phyloP scores from a whole-genome alignment of 371 early-diverging fungal species.

The Mortierella sp. region DNA sequence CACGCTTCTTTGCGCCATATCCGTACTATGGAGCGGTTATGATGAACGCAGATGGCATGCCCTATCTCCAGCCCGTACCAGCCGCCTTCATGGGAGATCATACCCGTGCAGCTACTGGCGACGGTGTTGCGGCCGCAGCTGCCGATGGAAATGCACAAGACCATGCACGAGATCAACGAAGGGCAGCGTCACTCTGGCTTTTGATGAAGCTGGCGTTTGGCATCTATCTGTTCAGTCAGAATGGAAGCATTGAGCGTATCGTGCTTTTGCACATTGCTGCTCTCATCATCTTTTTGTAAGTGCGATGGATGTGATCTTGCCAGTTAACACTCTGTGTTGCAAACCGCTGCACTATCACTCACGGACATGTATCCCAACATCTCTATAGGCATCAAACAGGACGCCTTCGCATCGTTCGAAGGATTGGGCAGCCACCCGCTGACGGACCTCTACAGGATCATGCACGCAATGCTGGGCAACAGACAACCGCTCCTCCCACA shows the following conservation, averaged over 20 bases:
- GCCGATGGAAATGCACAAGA: slow-evolving; percentile 37
- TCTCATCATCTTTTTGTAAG: slow-evolving; percentile 55
- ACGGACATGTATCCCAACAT: too few species aligned
- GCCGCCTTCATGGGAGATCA: slow-evolving; percentile 5
- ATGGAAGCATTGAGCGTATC: slow-evolving; percentile 55
- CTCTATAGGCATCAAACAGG: slow-evolving; percentile 55
- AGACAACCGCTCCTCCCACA: neutral
- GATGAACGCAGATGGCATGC: slow-evolving; percentile 9
- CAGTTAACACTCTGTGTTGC: too few species aligned
- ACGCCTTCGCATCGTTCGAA: slow-evolving; percentile 54
- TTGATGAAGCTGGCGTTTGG: slow-evolving; percentile 54
- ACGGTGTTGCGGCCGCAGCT: neutral
- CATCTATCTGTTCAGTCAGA: slow-evolving; percentile 55
- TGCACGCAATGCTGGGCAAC: slow-evolving; percentile 7
- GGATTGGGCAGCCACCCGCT: slow-evolving; percentile 34
- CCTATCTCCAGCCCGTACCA: slow-evolving; percentile 19
- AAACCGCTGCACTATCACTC: neutral
- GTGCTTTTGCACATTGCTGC: slow-evolving; percentile 52
- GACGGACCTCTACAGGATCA: slow-evolving; percentile 14
- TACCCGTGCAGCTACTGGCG: slow-evolving; percentile 11
- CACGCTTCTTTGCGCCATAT: slow-evolving; percentile 1
- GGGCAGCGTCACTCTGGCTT: slow-evolving; percentile 47
- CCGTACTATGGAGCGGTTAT: neutral
- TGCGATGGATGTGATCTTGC: neutral
- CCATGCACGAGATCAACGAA: slow-evolving; percentile 50